A percentile compares a stretch with the other conserved stretches of the same genome.
phyloP scores from a whole-genome alignment of 768 basidiomycete genomes.

The Coprinopsis sp. region DNA sequence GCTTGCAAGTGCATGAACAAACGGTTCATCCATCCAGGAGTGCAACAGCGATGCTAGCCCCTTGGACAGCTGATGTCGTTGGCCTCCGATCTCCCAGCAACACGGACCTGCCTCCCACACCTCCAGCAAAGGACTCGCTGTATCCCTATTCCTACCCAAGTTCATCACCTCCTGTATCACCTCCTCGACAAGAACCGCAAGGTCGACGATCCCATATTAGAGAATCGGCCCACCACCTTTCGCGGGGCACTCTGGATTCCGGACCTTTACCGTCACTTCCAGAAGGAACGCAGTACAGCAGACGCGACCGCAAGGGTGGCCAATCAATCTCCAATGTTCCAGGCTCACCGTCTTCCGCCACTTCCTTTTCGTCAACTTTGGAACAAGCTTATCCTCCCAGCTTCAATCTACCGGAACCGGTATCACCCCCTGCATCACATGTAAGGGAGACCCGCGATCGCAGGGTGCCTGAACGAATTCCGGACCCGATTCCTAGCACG shows the following conservation, averaged over 20 bases:
- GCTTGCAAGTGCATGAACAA: constrained; percentile 6
- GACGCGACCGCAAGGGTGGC: background rate
- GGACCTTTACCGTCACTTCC: constrained; percentile 7
- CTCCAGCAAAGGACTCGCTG: constrained; percentile 2
- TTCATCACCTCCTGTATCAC: background rate
- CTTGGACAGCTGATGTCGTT: constrained; percentile 8
- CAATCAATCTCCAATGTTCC: background rate
- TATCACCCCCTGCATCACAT: background rate
- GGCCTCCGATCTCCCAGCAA: background rate
- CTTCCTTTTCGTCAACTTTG: background rate
- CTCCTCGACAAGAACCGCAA: too few species aligned
- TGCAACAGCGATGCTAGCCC: background rate
- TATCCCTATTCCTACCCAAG: background rate
- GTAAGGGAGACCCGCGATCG: background rate
- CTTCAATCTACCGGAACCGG: constrained; percentile 1
- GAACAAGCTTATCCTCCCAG: background rate
- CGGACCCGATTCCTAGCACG: background rate
- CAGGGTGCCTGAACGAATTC: background rate
- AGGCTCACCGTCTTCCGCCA: background rate
- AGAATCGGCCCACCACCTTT: background rate
- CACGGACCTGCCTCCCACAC: constrained; percentile 4
- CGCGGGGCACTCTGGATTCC: background rate
- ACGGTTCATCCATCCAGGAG: constrained; percentile 6
- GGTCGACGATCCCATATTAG: background rate
- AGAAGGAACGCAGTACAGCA: background rate